A percentile compares a stretch with the other conserved stretches of the same genome.
Conservation (phyloP, 164 flowering plant species). For the Chimonanthus praecox region DNA sequence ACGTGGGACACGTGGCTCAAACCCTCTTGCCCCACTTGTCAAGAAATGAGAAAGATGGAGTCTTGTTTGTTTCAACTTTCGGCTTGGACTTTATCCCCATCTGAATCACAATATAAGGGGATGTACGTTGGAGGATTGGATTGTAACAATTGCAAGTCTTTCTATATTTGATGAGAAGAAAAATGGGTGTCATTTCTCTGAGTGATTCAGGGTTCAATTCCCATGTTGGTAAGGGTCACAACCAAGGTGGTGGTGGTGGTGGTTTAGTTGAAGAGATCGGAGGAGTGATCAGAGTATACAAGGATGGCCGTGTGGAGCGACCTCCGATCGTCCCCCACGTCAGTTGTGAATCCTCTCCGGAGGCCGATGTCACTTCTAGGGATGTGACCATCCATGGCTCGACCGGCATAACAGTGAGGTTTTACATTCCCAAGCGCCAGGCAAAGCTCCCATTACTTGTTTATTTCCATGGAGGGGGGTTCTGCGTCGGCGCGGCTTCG, state of each 20-base stretch:
- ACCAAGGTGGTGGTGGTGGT: slow-evolving; percentile 17
- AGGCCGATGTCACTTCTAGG: slow-evolving; percentile 31
- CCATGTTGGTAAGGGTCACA: slow-evolving; percentile 11
- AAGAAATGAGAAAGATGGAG: neutral
- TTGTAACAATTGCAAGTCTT: neutral
- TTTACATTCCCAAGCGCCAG: slow-evolving; percentile 36
- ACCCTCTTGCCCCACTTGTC: slow-evolving; percentile 34
- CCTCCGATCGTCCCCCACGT: slow-evolving; percentile 40
- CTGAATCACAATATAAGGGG: neutral
- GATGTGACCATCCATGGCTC: slow-evolving; percentile 41
- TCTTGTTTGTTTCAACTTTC: slow-evolving; percentile 4
- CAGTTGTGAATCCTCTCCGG: slow-evolving; percentile 19
- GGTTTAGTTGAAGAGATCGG: slow-evolving; percentile 33
- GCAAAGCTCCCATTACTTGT: slow-evolving; percentile 31
- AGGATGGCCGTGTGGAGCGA: slow-evolving; percentile 60
- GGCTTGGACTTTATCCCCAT: neutral
- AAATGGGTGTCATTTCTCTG: slow-evolving; percentile 34
- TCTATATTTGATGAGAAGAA: neutral
- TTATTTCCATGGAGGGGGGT: slow-evolving; percentile 68
- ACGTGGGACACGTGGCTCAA: slow-evolving; percentile 18
- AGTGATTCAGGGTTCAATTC: slow-evolving; percentile 23
- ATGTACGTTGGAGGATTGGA: neutral
- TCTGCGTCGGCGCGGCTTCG: slow-evolving; percentile 54
- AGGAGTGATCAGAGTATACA: slow-evolving; percentile 47
- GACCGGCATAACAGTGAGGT: slow-evolving; percentile 36